These are phyloP conservation scores for Vinca minor DNA, from an alignment of 257 asterid genomes.

Conservation along the genomic window DNA sequence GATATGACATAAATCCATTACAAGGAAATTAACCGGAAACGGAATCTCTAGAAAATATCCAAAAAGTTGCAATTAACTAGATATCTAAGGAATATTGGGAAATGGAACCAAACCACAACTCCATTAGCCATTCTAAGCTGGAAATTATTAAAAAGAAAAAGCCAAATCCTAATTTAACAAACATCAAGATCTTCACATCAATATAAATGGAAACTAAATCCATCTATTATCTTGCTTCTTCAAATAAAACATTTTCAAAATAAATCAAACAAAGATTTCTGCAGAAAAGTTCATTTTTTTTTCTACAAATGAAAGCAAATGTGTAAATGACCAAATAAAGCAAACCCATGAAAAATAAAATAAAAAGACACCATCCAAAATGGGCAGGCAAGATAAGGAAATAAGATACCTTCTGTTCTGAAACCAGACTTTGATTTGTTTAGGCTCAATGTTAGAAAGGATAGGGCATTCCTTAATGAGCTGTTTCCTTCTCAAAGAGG, in stretches of 20 bases:
- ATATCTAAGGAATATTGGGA: neutral
- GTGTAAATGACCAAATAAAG: neutral
- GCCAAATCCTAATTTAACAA: neutral
- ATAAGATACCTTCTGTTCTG: constrained; percentile 73
- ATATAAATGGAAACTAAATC: constrained; percentile 1
- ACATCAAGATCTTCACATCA: neutral
- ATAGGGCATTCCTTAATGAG: constrained; percentile 84
- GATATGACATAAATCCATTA: neutral
- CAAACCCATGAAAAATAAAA: neutral
- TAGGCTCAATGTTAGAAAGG: constrained; percentile 83
- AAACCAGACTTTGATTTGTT: constrained; percentile 99
- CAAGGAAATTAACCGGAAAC: neutral
- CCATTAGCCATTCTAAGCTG: neutral
- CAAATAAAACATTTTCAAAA: neutral
- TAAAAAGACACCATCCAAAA: too few species aligned
- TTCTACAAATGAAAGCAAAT: neutral
- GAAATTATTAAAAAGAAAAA: neutral
- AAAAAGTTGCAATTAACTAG: too few species aligned
- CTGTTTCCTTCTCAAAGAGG: constrained; percentile 87
- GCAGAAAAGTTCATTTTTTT: neutral
- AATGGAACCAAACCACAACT: neutral
- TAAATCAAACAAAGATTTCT: neutral
- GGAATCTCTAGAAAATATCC: too few species aligned
- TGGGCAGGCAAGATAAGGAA: neutral
- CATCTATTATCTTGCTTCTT: too few species aligned